Evolutionary conservation across 768 basidiomycete genomes (phyloP), one percentile per base, ranked within the genome.

Genomic region (Tricholoma terreum): DNA sequence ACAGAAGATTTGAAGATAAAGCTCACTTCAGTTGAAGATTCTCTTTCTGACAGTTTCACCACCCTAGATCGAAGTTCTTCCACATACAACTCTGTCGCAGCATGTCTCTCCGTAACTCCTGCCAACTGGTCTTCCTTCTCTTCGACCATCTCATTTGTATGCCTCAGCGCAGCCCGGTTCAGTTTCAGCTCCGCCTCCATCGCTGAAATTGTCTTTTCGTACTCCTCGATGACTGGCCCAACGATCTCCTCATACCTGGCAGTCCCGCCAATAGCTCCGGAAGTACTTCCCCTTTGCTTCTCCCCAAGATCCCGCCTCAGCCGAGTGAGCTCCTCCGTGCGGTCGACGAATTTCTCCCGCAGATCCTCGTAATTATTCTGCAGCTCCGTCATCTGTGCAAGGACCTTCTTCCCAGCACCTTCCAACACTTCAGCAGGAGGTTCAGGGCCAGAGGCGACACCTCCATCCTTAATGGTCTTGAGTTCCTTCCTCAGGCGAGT

Each of bases 171-270:
- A 1, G 91, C 92, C 50, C 89, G 81, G 63, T 94, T 94, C 55
- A 95, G 77, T 62, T 83, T 90, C 53, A 97, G 79, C 72, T 96
- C 94, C 0, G 90, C 91, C 71, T 99, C 97, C 81, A 99, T 89
- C 2, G 93, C 89, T 40, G 86, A 83, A 62, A 98, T 96, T 1
- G 94, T 93, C 79, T 96, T 94, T 78, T 99, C 96, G 72, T 99
- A 99, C 74, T 98, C 94, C 73, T 97, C 92, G 52, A 99, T 97
- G 63, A 99, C 94, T 2, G 96, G 96, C 14, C 94, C 95, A 19
- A 98, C 95, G 60, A 90, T 94, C 72, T 93, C 92, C 66, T 93
- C 92, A 65, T 93, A 93, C 65, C 86, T 88, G 58, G 80, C 86
- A 3, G 86, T 90, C 15, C 84, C 89, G 3, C 83, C 81, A 19